A percentile compares a stretch with the other conserved stretches of the same genome.
Conservation (phyloP, 2,329 filamentous ascomycete species). For the Leptographium wingfieldii region DNA sequence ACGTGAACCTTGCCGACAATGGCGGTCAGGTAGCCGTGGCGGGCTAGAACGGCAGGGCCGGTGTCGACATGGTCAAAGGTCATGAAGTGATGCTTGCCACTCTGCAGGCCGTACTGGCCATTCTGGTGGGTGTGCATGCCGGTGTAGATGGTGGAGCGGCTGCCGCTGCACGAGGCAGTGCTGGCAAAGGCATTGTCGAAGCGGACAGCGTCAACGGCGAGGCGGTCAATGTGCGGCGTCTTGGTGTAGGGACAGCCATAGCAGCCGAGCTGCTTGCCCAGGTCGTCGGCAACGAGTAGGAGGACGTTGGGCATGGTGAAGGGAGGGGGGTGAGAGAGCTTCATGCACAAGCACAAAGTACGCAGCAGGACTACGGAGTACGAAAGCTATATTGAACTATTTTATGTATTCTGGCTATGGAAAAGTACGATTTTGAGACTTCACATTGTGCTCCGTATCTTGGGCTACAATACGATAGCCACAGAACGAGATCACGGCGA, state of each 20-base stretch:
- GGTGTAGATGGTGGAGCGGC: slow-evolving; percentile 33
- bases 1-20: slow-evolving; percentile 38
- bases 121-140: slow-evolving; percentile 36
- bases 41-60: slow-evolving; percentile 24
- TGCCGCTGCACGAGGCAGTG: slow-evolving; percentile 35
- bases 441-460: too few relatives aligned
- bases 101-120: slow-evolving; percentile 31
- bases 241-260: slow-evolving; percentile 10
- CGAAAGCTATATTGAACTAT: too few relatives aligned
- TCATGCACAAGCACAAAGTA: too few relatives aligned
- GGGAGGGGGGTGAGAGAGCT: too few relatives aligned
- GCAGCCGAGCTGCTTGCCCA: slow-evolving; percentile 6
- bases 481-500: not conserved
- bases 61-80: slow-evolving; percentile 31
- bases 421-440: too few relatives aligned
- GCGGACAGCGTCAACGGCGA: slow-evolving; percentile 22
- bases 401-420: too few relatives aligned
- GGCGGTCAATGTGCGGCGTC: slow-evolving; percentile 28
- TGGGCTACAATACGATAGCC: not conserved
- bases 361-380: too few relatives aligned
- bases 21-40: slow-evolving; percentile 29
- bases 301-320: slow-evolving; percentile 1
- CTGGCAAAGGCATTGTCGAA: slow-evolving; percentile 30
- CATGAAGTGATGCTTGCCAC: slow-evolving; percentile 26
- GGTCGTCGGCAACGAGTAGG: slow-evolving; percentile 7